Conservation (phyloP, 2,329 filamentous ascomycete genomes). For the Colletotrichum lini region DNA sequence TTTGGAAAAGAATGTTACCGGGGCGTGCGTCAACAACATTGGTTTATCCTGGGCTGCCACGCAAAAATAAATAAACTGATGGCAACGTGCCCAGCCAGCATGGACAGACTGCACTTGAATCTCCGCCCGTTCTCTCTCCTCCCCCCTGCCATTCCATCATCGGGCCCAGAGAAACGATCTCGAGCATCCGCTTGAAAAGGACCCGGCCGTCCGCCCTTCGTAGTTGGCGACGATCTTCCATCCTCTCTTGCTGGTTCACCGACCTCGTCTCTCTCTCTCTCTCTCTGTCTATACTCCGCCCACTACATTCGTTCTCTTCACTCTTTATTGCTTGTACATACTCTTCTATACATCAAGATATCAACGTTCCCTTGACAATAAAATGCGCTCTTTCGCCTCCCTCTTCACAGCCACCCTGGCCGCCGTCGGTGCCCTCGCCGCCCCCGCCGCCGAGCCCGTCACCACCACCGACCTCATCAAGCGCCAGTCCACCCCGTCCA, state of each 20-base stretch:
- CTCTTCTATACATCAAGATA: not conserved
- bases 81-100: constrained; percentile 8
- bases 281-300: constrained; percentile 18
- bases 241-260: constrained; percentile 8
- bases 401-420: constrained; percentile 38
- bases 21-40: constrained; percentile 16
- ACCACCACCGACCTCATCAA: constrained; percentile 29
- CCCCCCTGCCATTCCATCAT: constrained; percentile 17
- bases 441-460: constrained; percentile 28
- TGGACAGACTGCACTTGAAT: constrained; percentile 33
- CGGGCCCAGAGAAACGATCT: not conserved
- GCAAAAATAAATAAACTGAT: not conserved
- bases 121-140: constrained; percentile 4
- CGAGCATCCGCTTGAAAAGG: constrained; percentile 18
- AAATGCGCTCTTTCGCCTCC: constrained; percentile 36
- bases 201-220: constrained; percentile 1
- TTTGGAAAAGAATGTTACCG: constrained; percentile 12
- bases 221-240: not conserved
- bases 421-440: constrained; percentile 36
- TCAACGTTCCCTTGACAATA: not conserved
- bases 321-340: constrained; percentile 20
- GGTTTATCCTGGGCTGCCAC: constrained; percentile 22
- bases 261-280: not conserved
- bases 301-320: constrained; percentile 19
- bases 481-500: constrained; percentile 47